Evolutionary conservation across 2,329 filamentous ascomycete species (phyloP).

Genomic region (Aaosphaeria arxii): DNA sequence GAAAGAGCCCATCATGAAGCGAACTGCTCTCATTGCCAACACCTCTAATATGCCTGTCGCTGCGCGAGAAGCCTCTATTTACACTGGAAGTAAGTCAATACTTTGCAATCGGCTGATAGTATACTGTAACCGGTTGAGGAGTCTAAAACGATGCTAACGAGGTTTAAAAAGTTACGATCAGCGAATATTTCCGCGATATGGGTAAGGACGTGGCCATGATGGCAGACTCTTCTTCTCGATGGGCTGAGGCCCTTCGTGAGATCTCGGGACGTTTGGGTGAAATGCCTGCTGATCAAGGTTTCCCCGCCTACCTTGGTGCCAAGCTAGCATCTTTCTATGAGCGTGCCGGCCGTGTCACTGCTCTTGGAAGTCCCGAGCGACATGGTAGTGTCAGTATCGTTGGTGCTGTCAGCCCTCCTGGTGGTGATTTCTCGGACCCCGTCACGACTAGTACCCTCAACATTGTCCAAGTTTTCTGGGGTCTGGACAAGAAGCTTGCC

Average conservation of each 20-base stretch:
- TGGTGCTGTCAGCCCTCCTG: slow-evolving; percentile 92
- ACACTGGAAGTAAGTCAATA: slow-evolving; percentile 62
- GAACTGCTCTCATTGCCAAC: slow-evolving; percentile 96
- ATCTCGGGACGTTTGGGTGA: slow-evolving; percentile 97
- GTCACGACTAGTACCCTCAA: slow-evolving; percentile 89
- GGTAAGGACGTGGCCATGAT: slow-evolving; percentile 99
- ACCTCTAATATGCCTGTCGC: slow-evolving; percentile 99
- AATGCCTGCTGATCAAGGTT: slow-evolving; percentile 99
- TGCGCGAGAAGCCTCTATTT: slow-evolving; percentile 96
- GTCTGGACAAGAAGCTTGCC: slow-evolving; percentile 98
- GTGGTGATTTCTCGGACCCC: slow-evolving; percentile 98
- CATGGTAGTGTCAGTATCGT: slow-evolving; percentile 95
- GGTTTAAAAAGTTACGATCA: slow-evolving; percentile 62
- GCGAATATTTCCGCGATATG: slow-evolving; percentile 96
- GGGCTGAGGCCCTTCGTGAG: slow-evolving; percentile 98
- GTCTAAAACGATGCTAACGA: slow-evolving; percentile 38
- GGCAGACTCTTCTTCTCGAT: slow-evolving; percentile 96
- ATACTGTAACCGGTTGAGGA: too few species aligned
- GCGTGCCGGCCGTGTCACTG: slow-evolving; percentile 82
- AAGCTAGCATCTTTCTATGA: slow-evolving; percentile 99
- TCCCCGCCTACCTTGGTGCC: slow-evolving; percentile 93
- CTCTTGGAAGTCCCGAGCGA: slow-evolving; percentile 85
- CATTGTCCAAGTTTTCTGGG: slow-evolving; percentile 99
- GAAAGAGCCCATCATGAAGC: slow-evolving; percentile 99
- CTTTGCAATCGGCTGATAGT: too few species aligned